Percentiles rank a stretch among this genome's conserved stretches.
Conservation (phyloP, 805 yeast species). For the Naumovozyma baii region DNA sequence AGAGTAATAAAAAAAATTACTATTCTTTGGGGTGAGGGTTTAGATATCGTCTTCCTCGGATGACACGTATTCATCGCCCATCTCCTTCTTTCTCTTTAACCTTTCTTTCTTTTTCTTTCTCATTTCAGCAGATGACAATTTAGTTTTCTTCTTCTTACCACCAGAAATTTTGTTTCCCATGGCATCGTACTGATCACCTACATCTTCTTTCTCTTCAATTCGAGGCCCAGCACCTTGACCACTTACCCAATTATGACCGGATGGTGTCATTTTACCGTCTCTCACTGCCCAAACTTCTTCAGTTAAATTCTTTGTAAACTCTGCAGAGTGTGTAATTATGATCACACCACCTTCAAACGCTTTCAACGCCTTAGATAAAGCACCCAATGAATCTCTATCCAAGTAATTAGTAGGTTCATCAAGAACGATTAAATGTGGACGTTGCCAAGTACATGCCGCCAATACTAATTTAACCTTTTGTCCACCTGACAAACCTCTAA, state of each 20-base stretch:
- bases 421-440: slow-evolving; percentile 95
- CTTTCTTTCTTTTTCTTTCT: slow-evolving; percentile 99
- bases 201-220: slow-evolving; percentile 83
- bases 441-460: slow-evolving; percentile 99
- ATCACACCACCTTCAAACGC: slow-evolving; percentile 97
- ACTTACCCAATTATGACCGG: slow-evolving; percentile 99
- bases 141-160: slow-evolving; percentile 73
- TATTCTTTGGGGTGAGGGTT: too few species aligned
- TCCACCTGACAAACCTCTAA: slow-evolving; percentile 99
- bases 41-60: slow-evolving; percentile 68
- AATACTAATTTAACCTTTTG: slow-evolving; percentile 97
- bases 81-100: slow-evolving; percentile 98
- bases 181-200: slow-evolving; percentile 96
- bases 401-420: slow-evolving; percentile 98
- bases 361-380: slow-evolving; percentile 94
- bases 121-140: slow-evolving; percentile 92
- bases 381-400: slow-evolving; percentile 97
- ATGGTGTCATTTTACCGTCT: slow-evolving; percentile 96
- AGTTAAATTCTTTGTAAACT: slow-evolving; percentile 94
- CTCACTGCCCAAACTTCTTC: slow-evolving; percentile 99
- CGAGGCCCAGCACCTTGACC: slow-evolving; percentile 99
- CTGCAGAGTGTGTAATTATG: slow-evolving; percentile 97
- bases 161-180: slow-evolving; percentile 97
- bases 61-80: slow-evolving; percentile 96
- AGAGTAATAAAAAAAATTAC: too few species aligned